Evolutionary conservation across 257 asterid genomes (phyloP), one percentile per base, ranked within the genome.

Genomic region (Haberlea rhodopensis): DNA sequence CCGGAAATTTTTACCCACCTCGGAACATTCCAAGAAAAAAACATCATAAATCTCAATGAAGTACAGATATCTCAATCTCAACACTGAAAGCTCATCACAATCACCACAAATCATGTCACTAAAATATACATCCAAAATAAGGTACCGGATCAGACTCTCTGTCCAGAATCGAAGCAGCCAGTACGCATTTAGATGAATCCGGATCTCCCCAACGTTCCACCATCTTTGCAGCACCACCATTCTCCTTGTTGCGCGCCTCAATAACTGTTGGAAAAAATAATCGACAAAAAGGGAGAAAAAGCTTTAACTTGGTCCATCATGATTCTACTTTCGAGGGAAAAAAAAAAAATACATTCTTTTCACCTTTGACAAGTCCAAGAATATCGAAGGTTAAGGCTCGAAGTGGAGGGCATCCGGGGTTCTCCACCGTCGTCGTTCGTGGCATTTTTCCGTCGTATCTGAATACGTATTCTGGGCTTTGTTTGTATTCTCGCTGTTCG

Each of bases 141-240:
- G 26, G 55, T 83, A 89, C 98, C 76, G 98, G 96, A 77, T 89
- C 81, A n/a, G 71, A 69, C 65, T 89, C 87, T 24, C 90, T 79
- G 66, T 85, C 90, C 2, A 86, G 52, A 57, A 87, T 77, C 21
- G 96, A 89, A 28, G 90, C 79, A 2, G 95, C 86, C 54, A 89
- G 78, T 49, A 91, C 86, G 69, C 87, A 77, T 62, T 79, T 85
- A 0, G 91, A 76, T 6, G 95, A 58, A 77, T 89, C 90, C 52
- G 96, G 95, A 3, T 85, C 95, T 1, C 98, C 98, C 98, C 98
- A 91, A 25, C 84, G 76, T 67, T 85, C 92, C 65, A 89, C 95
- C 74, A 91, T 80, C 75, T 76, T 79, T 1, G 90, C 80, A 76
- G 74, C 80, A 75, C 77, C 81, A 60, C 76, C 88, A 57, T 74